Base-by-base conservation (phyloP, 805 yeast species). In the Blastobotrys terrestris region DNA sequence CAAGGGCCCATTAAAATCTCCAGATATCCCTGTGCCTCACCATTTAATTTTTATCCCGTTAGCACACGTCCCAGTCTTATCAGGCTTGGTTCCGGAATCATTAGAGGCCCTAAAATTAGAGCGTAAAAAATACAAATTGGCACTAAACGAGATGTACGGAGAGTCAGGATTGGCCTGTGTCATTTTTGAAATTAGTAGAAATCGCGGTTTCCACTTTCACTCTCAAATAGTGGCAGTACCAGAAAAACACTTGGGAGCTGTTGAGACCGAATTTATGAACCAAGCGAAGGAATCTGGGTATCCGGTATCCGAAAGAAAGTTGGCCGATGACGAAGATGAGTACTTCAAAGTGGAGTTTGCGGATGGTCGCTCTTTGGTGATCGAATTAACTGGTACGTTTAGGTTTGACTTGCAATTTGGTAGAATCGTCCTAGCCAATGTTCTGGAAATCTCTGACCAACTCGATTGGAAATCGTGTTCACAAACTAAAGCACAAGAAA, bases 1-100 rank as follows among this genome's bases (percentile, higher is more conserved):
- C 0, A 89, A 86, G 63, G 97, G 97, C 0, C 97, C 97, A 0
- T 67, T 90, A 16, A 79, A 87, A 1, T 67, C 75, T 22, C 48
- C 58, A 15, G 67, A 77, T 2, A 69, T 76, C 62, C 70, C 72
- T 6, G 83, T 87, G 61, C 79, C 95, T 0, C 96, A 95, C 0
- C 97, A 90, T 71, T 87, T 87, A 19, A 72, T 90, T 44, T 75
- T 91, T 6, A 80, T 89, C 11, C 95, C 97, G 0, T 78, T 91
- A 16, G 81, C 83, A 18, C 97, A 90, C 64, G 72, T 73, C 6
- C 77, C 96, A 0, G 76, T 72, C 51, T 66, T 63, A 46, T 60
- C 8, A 50, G 60, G 54, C 47, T 58, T 63, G 58, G 60, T 71
- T 4, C 63, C 74, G 1, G 69, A 72, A 2, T 48, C 73, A 2